Percentiles rank a stretch among this genome's conserved stretches.
These are phyloP conservation scores for Phaeosphaeria sp. DNA, from an alignment of 2,329 filamentous ascomycete species.

Conservation along the genomic window DNA sequence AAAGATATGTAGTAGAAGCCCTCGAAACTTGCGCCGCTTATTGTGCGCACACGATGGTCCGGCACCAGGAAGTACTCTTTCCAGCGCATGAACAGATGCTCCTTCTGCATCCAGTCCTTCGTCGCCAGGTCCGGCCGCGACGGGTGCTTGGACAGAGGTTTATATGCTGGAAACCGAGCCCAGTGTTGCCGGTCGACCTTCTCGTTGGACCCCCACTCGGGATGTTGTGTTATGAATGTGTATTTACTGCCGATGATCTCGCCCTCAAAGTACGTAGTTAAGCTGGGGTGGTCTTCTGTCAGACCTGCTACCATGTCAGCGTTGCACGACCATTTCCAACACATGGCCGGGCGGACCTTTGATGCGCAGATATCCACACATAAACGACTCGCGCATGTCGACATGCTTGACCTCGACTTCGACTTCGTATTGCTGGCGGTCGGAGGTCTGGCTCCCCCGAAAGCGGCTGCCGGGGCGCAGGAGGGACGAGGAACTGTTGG, in stretches of 20 bases:
- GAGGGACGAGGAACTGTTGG: constrained; percentile 83
- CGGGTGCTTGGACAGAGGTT: constrained; percentile 72
- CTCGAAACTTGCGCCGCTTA: constrained; percentile 94
- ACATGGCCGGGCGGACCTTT: constrained; percentile 68
- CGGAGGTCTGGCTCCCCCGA: constrained; percentile 88
- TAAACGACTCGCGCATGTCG: constrained; percentile 89
- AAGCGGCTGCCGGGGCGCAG: constrained; percentile 88
- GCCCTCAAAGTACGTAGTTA: constrained; percentile 97
- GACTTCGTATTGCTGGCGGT: constrained; percentile 91
- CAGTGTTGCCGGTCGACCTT: constrained; percentile 94
- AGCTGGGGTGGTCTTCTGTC: constrained; percentile 93
- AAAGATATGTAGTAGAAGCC: constrained; percentile 99
- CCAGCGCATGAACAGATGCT: constrained; percentile 98
- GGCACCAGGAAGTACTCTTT: constrained; percentile 98
- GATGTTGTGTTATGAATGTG: constrained; percentile 88
- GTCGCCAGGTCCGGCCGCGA: constrained; percentile 64
- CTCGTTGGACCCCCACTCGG: constrained; percentile 88
- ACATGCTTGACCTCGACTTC: constrained; percentile 97
- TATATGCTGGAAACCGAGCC: constrained; percentile 87
- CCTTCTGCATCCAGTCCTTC: constrained; percentile 76
- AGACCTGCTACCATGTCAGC: constrained; percentile 65
- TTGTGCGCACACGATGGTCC: constrained; percentile 88
- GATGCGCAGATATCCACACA: constrained; percentile 94
- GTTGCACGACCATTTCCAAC: not conserved
- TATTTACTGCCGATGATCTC: constrained; percentile 97